A percentile compares a stretch with the other conserved stretches of the same genome.
These are phyloP conservation scores for Colletotrichum higginsianum DNA, from an alignment of 2,329 filamentous ascomycete genomes.

Conservation along the genomic window DNA sequence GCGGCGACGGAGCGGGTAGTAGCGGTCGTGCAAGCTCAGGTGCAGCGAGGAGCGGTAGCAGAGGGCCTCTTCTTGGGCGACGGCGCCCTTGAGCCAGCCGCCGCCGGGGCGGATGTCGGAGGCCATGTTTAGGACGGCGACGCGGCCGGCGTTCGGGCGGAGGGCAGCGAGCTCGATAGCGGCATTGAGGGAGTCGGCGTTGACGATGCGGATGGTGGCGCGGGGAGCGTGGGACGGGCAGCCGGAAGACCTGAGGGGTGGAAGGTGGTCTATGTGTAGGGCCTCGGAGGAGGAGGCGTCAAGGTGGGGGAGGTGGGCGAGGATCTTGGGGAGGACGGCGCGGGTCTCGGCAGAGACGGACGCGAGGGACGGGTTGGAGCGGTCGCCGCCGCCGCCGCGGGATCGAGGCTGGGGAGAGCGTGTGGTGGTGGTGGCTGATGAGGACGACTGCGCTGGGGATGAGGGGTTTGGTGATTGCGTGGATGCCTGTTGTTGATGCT, in stretches of 20 bases:
- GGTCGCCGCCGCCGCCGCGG: slow-evolving; percentile 15
- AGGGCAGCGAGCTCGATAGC: slow-evolving; percentile 60
- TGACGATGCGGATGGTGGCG: slow-evolving; percentile 63
- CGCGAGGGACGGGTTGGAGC: slow-evolving; percentile 24
- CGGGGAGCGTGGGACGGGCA: slow-evolving; percentile 59
- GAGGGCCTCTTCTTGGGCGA: slow-evolving; percentile 79
- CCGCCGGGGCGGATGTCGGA: slow-evolving; percentile 72
- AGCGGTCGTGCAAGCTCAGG: slow-evolving; percentile 60
- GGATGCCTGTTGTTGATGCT: background rate
- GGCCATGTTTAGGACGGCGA: slow-evolving; percentile 78
- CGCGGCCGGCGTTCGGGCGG: slow-evolving; percentile 49
- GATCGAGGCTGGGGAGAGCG: background rate
- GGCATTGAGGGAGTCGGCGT: slow-evolving; percentile 71
- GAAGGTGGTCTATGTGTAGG: slow-evolving; percentile 54
- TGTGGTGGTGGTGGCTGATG: background rate
- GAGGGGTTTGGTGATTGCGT: background rate
- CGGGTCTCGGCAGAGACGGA: slow-evolving; percentile 63
- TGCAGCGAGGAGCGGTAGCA: slow-evolving; percentile 74
- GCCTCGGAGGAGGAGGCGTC: slow-evolving; percentile 55
- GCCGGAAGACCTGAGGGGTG: slow-evolving; percentile 55
- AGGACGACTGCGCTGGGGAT: background rate
- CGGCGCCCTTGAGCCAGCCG: slow-evolving; percentile 72
- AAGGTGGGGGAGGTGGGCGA: slow-evolving; percentile 59
- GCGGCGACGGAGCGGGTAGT: slow-evolving; percentile 67
- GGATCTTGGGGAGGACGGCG: slow-evolving; percentile 61